These are phyloP conservation scores for Ogataea paradorogensis DNA, from an alignment of 805 yeast genomes.

Conservation along the genomic window DNA sequence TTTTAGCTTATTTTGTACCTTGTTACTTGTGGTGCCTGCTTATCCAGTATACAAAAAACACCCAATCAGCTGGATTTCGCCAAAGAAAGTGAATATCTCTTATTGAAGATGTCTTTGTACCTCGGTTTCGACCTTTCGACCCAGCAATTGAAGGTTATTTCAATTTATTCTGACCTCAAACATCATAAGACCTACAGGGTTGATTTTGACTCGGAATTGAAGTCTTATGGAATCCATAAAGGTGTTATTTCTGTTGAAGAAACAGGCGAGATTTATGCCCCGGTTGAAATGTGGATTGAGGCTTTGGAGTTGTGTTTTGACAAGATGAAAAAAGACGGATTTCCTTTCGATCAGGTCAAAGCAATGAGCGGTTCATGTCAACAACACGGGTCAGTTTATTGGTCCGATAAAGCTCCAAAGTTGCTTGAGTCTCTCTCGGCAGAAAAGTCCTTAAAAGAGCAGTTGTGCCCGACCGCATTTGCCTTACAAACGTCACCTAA, in stretches of 20 bases:
- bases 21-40: slow-evolving; percentile 50
- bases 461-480: slow-evolving; percentile 50
- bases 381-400: slow-evolving; percentile 88
- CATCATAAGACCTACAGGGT: slow-evolving; percentile 58
- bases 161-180: slow-evolving; percentile 51
- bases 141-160: slow-evolving; percentile 79
- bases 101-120: slow-evolving; percentile 33
- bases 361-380: slow-evolving; percentile 86
- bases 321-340: slow-evolving; percentile 45
- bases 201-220: slow-evolving; percentile 66
- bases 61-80: slow-evolving; percentile 45
- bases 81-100: slow-evolving; percentile 14
- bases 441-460: slow-evolving; percentile 40
- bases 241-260: slow-evolving; percentile 63
- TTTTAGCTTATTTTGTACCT: slow-evolving; percentile 32
- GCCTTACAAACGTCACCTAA: slow-evolving; percentile 72
- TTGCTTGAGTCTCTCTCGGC: slow-evolving; percentile 39
- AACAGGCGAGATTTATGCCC: slow-evolving; percentile 65
- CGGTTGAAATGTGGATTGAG: slow-evolving; percentile 89
- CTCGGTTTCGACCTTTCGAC: slow-evolving; percentile 87
- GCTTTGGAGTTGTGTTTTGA: slow-evolving; percentile 66
- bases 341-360: slow-evolving; percentile 57
- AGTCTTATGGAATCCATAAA: slow-evolving; percentile 60
- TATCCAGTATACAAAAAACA: slow-evolving; percentile 54
- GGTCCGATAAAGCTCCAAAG: slow-evolving; percentile 52